Conservation (phyloP, 1,284 basidiomycete species). For the Athelia sp. region DNA sequence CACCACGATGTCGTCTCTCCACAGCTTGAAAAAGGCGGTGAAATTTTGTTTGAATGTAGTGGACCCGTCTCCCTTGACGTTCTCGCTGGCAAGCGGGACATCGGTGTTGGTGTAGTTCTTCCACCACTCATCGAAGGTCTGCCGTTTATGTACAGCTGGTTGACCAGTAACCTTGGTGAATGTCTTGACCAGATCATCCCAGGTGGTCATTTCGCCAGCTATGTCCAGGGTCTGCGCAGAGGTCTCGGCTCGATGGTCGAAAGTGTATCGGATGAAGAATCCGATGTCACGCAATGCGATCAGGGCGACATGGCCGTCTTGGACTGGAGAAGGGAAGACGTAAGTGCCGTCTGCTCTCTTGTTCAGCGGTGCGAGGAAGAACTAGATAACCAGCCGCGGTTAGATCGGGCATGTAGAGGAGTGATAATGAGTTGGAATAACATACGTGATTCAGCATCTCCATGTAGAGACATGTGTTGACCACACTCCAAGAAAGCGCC, state of each 20-base stretch:
- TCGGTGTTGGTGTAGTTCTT: slow-evolving; percentile 27
- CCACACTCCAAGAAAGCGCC: slow-evolving; percentile 28
- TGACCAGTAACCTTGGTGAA: slow-evolving; percentile 41
- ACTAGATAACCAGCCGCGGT: slow-evolving; percentile 8
- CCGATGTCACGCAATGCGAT: slow-evolving; percentile 42
- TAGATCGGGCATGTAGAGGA: background rate
- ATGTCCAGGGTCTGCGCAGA: slow-evolving; percentile 36
- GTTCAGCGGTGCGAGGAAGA: slow-evolving; percentile 35
- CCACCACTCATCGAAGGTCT: slow-evolving; percentile 37
- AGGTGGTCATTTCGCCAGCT: slow-evolving; percentile 37
- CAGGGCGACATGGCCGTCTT: slow-evolving; percentile 35
- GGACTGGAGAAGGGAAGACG: slow-evolving; percentile 36
- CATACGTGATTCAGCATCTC: slow-evolving; percentile 2
- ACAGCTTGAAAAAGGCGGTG: slow-evolving; percentile 34
- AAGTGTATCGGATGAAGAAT: slow-evolving; percentile 42
- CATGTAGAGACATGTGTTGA: background rate
- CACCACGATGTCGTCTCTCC: slow-evolving; percentile 36
- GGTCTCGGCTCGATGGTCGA: slow-evolving; percentile 35
- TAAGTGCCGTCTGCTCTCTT: slow-evolving; percentile 35
- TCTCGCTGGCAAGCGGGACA: slow-evolving; percentile 27
- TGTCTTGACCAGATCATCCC: slow-evolving; percentile 36
- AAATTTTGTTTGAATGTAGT: slow-evolving; percentile 33
- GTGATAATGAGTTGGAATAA: background rate
- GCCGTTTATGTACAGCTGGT: slow-evolving; percentile 31
- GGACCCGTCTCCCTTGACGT: slow-evolving; percentile 23